Percentiles rank a stretch among this genome's conserved stretches.
Conservation (phyloP, 225 moss, liverwort and hornwort genomes). For the Thuidium tamariscinum region DNA sequence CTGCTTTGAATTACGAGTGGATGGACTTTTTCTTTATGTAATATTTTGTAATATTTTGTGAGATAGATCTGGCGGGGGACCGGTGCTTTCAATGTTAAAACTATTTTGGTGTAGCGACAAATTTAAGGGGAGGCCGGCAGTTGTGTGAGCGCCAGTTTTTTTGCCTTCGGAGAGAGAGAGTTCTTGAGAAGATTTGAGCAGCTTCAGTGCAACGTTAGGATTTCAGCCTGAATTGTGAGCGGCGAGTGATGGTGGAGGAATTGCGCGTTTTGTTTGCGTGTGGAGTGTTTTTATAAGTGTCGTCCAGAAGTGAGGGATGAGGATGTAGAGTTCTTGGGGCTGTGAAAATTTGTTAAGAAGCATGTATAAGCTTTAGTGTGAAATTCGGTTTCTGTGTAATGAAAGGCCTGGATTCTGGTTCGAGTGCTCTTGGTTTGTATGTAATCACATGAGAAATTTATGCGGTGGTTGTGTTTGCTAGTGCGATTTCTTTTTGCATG, state of each 20-base stretch:
- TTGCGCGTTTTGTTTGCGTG: neutral
- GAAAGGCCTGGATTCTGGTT: constrained; percentile 8
- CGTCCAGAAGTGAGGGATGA: neutral
- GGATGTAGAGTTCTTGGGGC: neutral
- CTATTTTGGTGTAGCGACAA: neutral
- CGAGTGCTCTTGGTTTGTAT: neutral
- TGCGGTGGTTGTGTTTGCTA: neutral
- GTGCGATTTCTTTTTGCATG: neutral
- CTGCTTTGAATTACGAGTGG: neutral
- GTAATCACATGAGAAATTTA: neutral
- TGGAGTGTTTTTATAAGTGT: neutral
- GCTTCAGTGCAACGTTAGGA: neutral
- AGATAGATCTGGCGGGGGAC: neutral
- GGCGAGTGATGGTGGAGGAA: neutral
- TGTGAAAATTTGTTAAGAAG: neutral
- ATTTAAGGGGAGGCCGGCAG: neutral
- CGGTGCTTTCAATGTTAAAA: neutral
- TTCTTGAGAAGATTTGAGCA: neutral
- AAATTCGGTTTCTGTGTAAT: neutral
- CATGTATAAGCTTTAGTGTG: constrained; percentile 2
- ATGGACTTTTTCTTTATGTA: neutral
- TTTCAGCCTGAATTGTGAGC: neutral
- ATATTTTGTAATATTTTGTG: neutral
- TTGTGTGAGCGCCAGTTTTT: neutral
- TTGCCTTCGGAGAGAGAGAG: neutral